phyloP scores from a whole-genome alignment of 192 early-diverging fungal species.

The Coemansia sp. region DNA sequence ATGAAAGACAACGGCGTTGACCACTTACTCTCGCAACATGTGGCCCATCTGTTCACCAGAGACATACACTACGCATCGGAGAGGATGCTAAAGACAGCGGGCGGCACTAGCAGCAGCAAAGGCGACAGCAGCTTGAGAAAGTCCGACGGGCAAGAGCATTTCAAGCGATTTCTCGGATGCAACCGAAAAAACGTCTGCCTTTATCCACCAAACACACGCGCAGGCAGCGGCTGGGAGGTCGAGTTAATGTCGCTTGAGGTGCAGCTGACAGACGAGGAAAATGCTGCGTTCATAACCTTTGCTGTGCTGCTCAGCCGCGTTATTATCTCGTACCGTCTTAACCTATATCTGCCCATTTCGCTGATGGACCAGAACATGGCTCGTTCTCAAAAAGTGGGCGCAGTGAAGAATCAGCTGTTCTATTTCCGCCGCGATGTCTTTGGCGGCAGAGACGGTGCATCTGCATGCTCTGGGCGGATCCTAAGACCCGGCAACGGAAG shows the following conservation, averaged over 20 bases:
- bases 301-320: slow-evolving; percentile 90
- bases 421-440: slow-evolving; percentile 88
- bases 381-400: slow-evolving; percentile 77
- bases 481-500: slow-evolving; percentile 22
- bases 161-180: slow-evolving; percentile 96
- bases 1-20: slow-evolving; percentile 81
- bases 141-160: slow-evolving; percentile 80
- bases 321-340: slow-evolving; percentile 81
- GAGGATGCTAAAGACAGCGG: slow-evolving; percentile 67
- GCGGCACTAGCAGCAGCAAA: slow-evolving; percentile 40
- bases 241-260: slow-evolving; percentile 96
- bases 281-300: slow-evolving; percentile 93
- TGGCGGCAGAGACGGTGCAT: slow-evolving; percentile 46
- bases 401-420: slow-evolving; percentile 77
- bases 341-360: slow-evolving; percentile 94
- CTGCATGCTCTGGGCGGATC: slow-evolving; percentile 35
- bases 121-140: not conserved
- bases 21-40: slow-evolving; percentile 82
- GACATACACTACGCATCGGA: slow-evolving; percentile 92
- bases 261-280: slow-evolving; percentile 95
- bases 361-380: slow-evolving; percentile 95
- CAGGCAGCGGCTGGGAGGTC: slow-evolving; percentile 94
- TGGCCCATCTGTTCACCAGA: slow-evolving; percentile 92
- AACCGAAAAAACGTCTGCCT: slow-evolving; percentile 99
- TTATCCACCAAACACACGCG: slow-evolving; percentile 88